Percentiles rank a stretch among this genome's conserved stretches.
Conservation (phyloP, 2,329 filamentous ascomycete genomes). For the Microthyrium microscopicum region DNA sequence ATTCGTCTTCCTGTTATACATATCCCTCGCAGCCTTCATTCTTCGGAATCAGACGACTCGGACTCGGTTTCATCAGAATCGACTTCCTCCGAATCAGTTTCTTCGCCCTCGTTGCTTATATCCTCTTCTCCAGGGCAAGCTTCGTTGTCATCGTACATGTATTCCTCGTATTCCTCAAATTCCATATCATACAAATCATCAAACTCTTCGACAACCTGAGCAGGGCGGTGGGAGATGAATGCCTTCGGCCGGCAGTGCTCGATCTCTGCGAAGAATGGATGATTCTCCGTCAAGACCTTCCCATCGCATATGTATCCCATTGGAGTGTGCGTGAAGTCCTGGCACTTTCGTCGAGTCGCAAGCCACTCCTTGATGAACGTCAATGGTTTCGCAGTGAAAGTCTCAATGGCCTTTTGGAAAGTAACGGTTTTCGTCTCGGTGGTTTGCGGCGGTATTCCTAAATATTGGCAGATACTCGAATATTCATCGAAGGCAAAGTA, state of each 20-base stretch:
- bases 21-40: too few species aligned
- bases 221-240: neutral
- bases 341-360: constrained; percentile 33
- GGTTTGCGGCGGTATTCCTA: constrained; percentile 1
- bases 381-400: constrained; percentile 17
- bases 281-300: constrained; percentile 28
- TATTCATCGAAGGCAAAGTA: constrained; percentile 39
- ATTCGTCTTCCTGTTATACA: too few species aligned
- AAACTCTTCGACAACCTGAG: neutral
- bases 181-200: constrained; percentile 1
- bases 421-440: neutral
- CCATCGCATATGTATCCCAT: constrained; percentile 41
- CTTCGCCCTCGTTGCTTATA: neutral
- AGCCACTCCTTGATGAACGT: constrained; percentile 42
- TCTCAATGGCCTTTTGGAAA: neutral
- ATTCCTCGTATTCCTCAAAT: constrained; percentile 1
- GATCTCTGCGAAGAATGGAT: constrained; percentile 33
- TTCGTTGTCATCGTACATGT: neutral
- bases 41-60: too few species aligned
- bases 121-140: neutral
- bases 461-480: neutral
- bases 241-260: neutral
- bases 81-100: neutral
- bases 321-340: constrained; percentile 42
- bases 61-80: too few species aligned